These are phyloP conservation scores for Acer yangbiense DNA, from an alignment of 345 rosid genomes.

Conservation along the genomic window DNA sequence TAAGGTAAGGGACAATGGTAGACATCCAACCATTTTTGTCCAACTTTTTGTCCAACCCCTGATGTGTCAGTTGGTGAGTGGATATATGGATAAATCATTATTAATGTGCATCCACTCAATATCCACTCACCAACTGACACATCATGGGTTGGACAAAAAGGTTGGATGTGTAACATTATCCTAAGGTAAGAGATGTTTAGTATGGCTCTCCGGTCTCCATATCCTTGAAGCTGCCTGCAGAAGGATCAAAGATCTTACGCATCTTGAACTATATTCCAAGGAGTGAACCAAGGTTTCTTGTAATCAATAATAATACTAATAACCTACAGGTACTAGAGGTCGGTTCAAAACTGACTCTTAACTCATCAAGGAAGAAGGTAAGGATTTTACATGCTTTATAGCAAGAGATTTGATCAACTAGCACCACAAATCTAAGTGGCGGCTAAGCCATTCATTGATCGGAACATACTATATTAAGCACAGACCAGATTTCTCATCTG, in stretches of 20 bases:
- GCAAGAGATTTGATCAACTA: background rate
- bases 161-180: too few relatives aligned
- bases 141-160: too few relatives aligned
- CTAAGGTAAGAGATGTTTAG: background rate
- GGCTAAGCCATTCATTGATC: background rate
- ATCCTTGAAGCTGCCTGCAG: too few relatives aligned
- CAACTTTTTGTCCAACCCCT: too few relatives aligned
- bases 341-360: background rate
- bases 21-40: too few relatives aligned
- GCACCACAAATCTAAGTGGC: background rate
- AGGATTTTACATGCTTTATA: background rate
- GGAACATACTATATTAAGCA: background rate
- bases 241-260: background rate
- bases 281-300: background rate
- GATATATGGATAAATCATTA: too few relatives aligned
- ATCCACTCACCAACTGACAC: too few relatives aligned
- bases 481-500: background rate
- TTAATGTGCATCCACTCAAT: too few relatives aligned
- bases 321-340: background rate
- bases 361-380: background rate
- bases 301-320: background rate
- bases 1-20: too few relatives aligned
- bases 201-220: background rate
- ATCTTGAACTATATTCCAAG: background rate
- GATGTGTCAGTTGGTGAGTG: too few relatives aligned